These are phyloP conservation scores for Carex pumila DNA, from an alignment of 176 grass and related monocot species.

Conservation along the genomic window DNA sequence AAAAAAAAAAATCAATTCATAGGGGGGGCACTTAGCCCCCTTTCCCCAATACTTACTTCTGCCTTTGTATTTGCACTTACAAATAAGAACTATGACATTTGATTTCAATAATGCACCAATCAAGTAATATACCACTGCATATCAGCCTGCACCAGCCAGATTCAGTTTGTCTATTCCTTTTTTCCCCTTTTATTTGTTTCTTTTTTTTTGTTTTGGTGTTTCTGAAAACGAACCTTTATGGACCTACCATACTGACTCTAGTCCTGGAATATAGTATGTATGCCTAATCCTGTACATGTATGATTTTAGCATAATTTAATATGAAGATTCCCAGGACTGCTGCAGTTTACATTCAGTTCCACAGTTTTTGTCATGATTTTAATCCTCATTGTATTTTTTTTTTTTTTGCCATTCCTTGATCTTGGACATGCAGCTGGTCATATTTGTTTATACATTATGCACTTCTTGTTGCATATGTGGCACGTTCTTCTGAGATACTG, in stretches of 20 bases:
- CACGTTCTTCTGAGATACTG: slow-evolving; percentile 94
- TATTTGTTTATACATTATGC: slow-evolving; percentile 99
- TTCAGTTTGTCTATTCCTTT: background rate
- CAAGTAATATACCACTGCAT: background rate
- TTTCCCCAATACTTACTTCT: too few species aligned
- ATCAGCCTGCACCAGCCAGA: background rate
- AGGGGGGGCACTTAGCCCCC: too few species aligned
- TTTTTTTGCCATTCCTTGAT: background rate
- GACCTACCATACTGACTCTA: background rate
- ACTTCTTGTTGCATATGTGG: slow-evolving; percentile 88
- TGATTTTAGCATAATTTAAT: background rate
- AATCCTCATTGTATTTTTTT: background rate
- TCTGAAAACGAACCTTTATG: background rate
- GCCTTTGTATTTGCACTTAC: too few species aligned
- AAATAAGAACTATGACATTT: background rate
- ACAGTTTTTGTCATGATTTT: background rate
- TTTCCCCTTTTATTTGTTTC: background rate
- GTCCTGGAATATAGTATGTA: background rate
- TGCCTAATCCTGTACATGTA: background rate
- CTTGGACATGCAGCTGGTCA: slow-evolving; percentile 50
- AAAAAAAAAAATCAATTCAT: too few species aligned
- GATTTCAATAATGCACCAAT: background rate
- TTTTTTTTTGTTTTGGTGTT: background rate
- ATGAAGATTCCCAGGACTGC: background rate
- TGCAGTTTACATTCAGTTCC: background rate